Conservation (phyloP, 1,139 yeast species). For the Kodamaea alishanica region DNA sequence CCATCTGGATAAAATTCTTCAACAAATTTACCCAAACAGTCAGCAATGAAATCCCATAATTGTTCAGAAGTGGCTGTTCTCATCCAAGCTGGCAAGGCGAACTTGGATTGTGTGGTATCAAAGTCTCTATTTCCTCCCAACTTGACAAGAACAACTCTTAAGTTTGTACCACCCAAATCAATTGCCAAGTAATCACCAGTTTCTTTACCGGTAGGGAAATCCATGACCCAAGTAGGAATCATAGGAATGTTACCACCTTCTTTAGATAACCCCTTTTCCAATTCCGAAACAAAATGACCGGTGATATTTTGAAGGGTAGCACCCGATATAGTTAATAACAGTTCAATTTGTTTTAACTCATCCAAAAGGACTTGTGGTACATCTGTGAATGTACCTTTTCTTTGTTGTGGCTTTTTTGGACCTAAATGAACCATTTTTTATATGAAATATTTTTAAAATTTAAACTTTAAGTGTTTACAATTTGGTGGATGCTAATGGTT, state of each 20-base stretch:
- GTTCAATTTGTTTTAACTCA: conserved; percentile 57
- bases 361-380: conserved; percentile 62
- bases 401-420: conserved; percentile 77
- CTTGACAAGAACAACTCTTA: conserved; percentile 82
- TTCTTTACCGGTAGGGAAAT: conserved; percentile 88
- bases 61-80: conserved; percentile 77
- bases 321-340: conserved; percentile 59
- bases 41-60: conserved; percentile 84
- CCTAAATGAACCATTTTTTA: conserved; percentile 73
- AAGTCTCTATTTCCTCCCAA: conserved; percentile 76
- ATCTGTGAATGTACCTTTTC: conserved; percentile 77
- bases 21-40: conserved; percentile 62
- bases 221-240: conserved; percentile 97
- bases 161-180: conserved; percentile 93
- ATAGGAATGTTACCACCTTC: conserved; percentile 86
- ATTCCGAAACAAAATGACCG: conserved; percentile 59
- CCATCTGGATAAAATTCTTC: conserved; percentile 65
- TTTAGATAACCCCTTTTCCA: conserved; percentile 73
- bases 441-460: neutral
- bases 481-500: too few species aligned
- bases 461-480: too few species aligned
- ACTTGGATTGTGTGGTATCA: conserved; percentile 81
- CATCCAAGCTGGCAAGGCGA: conserved; percentile 65
- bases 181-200: conserved; percentile 86
- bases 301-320: conserved; percentile 62